phyloP scores from a whole-genome alignment of 306 rosid genomes.

The Casuarina equisetifolia region DNA sequence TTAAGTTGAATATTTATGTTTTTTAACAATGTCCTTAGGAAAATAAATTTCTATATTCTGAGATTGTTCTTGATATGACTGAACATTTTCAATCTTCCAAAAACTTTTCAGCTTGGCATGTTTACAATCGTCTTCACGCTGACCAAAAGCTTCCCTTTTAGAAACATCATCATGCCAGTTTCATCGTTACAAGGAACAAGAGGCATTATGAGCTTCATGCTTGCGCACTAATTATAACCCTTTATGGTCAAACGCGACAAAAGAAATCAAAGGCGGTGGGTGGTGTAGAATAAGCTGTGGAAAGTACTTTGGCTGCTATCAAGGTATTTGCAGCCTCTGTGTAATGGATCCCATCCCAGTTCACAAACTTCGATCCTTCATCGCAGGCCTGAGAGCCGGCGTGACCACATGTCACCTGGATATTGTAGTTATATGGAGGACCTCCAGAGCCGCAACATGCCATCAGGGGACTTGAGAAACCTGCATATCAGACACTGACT shows the following conservation, averaged over 20 bases:
- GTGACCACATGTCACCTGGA: slow-evolving; percentile 67
- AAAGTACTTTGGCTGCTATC: slow-evolving; percentile 63
- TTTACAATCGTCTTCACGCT: background rate
- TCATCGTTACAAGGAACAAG: background rate
- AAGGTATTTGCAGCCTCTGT: slow-evolving; percentile 75
- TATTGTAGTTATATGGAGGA: slow-evolving; percentile 80
- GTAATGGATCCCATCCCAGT: slow-evolving; percentile 86
- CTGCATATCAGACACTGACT: slow-evolving; percentile 25
- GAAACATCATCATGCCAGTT: background rate
- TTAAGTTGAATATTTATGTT: too few species aligned
- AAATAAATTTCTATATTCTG: too few species aligned
- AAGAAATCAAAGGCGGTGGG: slow-evolving; percentile 68
- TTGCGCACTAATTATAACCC: background rate
- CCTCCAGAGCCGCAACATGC: slow-evolving; percentile 93
- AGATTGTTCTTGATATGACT: too few species aligned
- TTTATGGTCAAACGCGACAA: slow-evolving; percentile 37
- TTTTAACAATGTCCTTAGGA: too few species aligned
- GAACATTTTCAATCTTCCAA: background rate
- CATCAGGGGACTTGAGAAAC: slow-evolving; percentile 74
- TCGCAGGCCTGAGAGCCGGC: slow-evolving; percentile 67
- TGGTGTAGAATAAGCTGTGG: slow-evolving; percentile 68
- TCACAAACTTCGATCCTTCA: slow-evolving; percentile 55
- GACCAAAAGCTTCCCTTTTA: background rate
- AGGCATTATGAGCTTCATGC: background rate
- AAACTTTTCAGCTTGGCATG: background rate